A percentile compares a stretch with the other conserved stretches of the same genome.
phyloP scores from a whole-genome alignment of 768 basidiomycete genomes.

The Holtermanniella nyarrowii region DNA sequence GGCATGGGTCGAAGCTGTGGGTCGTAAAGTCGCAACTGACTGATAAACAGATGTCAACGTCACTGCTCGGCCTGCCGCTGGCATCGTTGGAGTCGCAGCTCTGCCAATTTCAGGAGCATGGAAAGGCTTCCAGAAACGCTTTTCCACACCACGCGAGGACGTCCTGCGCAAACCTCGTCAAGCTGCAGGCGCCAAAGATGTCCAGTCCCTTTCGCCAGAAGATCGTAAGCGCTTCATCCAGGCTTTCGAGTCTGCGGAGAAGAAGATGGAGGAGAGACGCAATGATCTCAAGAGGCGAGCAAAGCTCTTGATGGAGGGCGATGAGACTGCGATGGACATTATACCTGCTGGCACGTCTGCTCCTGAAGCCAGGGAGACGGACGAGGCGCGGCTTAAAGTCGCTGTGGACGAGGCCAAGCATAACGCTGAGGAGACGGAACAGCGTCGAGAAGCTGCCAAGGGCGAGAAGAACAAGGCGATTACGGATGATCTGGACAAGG shows the following conservation, averaged over 20 bases:
- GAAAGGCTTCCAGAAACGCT: slow-evolving; percentile 16
- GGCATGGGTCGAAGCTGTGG: slow-evolving; percentile 41
- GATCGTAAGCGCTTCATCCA: slow-evolving; percentile 8
- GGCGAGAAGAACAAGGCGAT: slow-evolving; percentile 1
- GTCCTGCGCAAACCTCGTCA: slow-evolving; percentile 20
- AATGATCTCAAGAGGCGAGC: slow-evolving; percentile 7
- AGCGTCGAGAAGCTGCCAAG: background rate
- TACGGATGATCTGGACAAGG: slow-evolving; percentile 3
- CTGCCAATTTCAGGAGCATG: slow-evolving; percentile 25
- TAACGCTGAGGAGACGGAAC: background rate
- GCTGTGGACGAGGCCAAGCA: background rate
- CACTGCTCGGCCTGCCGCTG: slow-evolving; percentile 38
- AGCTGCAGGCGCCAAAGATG: slow-evolving; percentile 2
- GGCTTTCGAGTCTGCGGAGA: slow-evolving; percentile 4
- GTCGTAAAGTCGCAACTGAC: slow-evolving; percentile 9
- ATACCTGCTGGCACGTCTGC: background rate
- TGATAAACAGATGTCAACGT: slow-evolving; percentile 36
- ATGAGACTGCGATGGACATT: slow-evolving; percentile 6
- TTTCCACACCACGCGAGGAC: slow-evolving; percentile 15
- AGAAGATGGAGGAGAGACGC: slow-evolving; percentile 8
- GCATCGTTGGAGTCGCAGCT: slow-evolving; percentile 26
- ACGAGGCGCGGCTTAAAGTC: background rate
- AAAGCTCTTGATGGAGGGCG: slow-evolving; percentile 10
- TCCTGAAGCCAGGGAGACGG: background rate
- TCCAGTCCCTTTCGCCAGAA: slow-evolving; percentile 1